These are phyloP conservation scores for Earliella scabrosa DNA, from an alignment of 1,284 basidiomycete species.

Conservation along the genomic window DNA sequence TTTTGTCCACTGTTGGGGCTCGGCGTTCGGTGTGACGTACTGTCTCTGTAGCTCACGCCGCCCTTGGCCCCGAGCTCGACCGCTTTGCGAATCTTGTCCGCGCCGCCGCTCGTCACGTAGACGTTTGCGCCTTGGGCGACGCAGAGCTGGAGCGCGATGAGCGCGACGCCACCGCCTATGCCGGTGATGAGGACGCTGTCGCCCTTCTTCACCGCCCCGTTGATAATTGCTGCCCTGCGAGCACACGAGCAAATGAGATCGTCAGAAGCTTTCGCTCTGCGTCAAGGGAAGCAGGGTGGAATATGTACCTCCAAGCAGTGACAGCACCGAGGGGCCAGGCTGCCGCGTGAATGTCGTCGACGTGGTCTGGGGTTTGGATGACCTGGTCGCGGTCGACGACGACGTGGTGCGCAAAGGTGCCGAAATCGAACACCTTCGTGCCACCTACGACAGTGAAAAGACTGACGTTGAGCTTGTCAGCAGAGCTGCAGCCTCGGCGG, in stretches of 20 bases:
- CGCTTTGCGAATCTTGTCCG: slow-evolving; percentile 74
- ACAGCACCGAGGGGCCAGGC: slow-evolving; percentile 80
- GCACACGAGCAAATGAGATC: background rate
- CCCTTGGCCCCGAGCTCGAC: slow-evolving; percentile 75
- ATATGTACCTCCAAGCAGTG: slow-evolving; percentile 79
- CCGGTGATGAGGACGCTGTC: slow-evolving; percentile 83
- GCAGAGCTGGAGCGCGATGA: slow-evolving; percentile 78
- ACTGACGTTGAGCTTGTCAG: background rate
- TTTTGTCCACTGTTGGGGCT: no score
- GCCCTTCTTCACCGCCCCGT: slow-evolving; percentile 64
- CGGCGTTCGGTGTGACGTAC: slow-evolving; percentile 42
- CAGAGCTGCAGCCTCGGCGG: background rate
- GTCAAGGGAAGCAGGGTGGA: background rate
- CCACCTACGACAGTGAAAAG: slow-evolving; percentile 70
- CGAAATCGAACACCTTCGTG: slow-evolving; percentile 52
- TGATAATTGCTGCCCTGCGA: slow-evolving; percentile 69
- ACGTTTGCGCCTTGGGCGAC: slow-evolving; percentile 80
- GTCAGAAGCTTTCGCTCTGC: background rate
- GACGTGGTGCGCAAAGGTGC: slow-evolving; percentile 81
- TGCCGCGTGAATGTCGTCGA: slow-evolving; percentile 72
- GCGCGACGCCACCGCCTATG: slow-evolving; percentile 83
- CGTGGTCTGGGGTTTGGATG: slow-evolving; percentile 68
- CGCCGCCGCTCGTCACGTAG: slow-evolving; percentile 80
- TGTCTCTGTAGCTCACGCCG: slow-evolving; percentile 76
- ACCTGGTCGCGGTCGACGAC: slow-evolving; percentile 74